These are phyloP conservation scores for Salix arbutifolia DNA, from an alignment of 345 rosid species.

Conservation along the genomic window DNA sequence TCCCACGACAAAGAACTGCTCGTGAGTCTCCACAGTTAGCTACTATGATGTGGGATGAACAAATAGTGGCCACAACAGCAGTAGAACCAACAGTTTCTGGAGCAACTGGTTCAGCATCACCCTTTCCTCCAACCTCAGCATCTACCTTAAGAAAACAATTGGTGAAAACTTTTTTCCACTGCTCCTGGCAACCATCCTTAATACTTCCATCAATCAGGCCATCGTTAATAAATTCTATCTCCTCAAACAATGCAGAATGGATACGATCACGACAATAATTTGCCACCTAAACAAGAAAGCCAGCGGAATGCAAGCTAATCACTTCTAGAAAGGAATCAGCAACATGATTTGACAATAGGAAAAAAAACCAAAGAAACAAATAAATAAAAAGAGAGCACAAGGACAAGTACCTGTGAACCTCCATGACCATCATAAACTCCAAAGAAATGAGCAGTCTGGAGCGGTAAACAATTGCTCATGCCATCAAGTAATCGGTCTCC, in stretches of 20 bases:
- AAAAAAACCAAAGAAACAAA: not conserved
- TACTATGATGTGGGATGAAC: slow-evolving; percentile 80
- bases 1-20: slow-evolving; percentile 91
- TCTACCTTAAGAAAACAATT: slow-evolving; percentile 74
- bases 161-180: slow-evolving; percentile 72
- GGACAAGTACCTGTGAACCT: slow-evolving; percentile 63
- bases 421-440: slow-evolving; percentile 99
- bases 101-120: slow-evolving; percentile 55
- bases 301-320: slow-evolving; percentile 10
- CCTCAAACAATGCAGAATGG: slow-evolving; percentile 69
- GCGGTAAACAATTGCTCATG: slow-evolving; percentile 41
- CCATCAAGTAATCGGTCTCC: slow-evolving; percentile 54
- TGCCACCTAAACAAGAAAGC: slow-evolving; percentile 60
- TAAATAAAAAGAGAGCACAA: not conserved
- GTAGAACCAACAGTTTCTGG: slow-evolving; percentile 99
- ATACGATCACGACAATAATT: slow-evolving; percentile 70
- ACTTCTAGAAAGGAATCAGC: not conserved
- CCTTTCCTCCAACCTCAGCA: slow-evolving; percentile 67
- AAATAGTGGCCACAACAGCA: slow-evolving; percentile 77
- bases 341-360: not conserved
- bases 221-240: slow-evolving; percentile 47
- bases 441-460: slow-evolving; percentile 76
- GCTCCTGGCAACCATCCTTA: slow-evolving; percentile 60
- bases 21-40: slow-evolving; percentile 98
- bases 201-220: slow-evolving; percentile 38